These are phyloP conservation scores for Jimgerdemannia lactiflua DNA, from an alignment of 192 early-diverging fungal genomes.

Conservation along the genomic window DNA sequence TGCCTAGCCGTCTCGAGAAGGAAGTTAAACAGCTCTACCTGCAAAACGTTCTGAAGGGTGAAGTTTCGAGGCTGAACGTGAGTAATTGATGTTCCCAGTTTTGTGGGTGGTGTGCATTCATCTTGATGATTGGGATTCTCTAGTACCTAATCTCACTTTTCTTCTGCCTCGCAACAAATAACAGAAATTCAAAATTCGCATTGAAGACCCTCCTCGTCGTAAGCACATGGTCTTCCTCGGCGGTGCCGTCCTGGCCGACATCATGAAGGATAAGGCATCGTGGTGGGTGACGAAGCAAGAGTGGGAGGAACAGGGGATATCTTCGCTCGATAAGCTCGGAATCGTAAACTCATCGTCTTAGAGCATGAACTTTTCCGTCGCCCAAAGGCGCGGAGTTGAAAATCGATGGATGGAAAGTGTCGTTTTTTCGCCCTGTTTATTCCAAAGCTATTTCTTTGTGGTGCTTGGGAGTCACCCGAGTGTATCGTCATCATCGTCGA, in stretches of 20 bases:
- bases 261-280: conserved; percentile 86
- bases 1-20: conserved; percentile 96
- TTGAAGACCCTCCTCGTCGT: conserved; percentile 97
- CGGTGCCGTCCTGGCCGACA: conserved; percentile 93
- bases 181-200: conserved; percentile 97
- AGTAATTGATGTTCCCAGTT: conserved; percentile 13
- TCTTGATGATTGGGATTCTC: conserved; percentile 7
- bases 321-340: conserved; percentile 64
- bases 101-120: background rate
- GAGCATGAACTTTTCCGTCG: conserved; percentile 3
- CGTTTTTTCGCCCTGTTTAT: no score
- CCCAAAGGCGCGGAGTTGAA: no score
- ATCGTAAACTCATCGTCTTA: conserved; percentile 22
- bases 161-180: background rate
- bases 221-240: conserved; percentile 99
- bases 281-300: conserved; percentile 96
- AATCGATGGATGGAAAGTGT: no score
- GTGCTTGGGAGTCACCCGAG: no score
- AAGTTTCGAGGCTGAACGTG: conserved; percentile 78
- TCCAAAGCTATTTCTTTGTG: no score
- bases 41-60: conserved; percentile 83
- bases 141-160: background rate
- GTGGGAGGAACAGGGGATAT: conserved; percentile 86
- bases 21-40: conserved; percentile 97
- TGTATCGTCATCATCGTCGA: no score